These are phyloP conservation scores for Talaromyces trachyspermus DNA, from an alignment of 495 filamentous ascomycete genomes.

Conservation along the genomic window DNA sequence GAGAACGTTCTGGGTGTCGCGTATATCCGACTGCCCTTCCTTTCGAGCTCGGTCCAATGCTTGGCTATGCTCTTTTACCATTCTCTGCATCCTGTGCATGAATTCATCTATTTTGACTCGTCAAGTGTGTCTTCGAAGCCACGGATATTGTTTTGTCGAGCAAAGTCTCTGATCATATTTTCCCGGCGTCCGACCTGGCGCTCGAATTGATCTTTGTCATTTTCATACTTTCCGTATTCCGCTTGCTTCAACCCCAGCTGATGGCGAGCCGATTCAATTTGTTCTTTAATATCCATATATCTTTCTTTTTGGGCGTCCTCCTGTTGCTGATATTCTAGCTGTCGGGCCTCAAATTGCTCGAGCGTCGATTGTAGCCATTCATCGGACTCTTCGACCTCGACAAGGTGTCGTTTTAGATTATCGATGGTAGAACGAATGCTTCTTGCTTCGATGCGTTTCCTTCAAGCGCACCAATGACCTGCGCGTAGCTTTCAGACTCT, in stretches of 20 bases:
- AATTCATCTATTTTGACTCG: constrained; percentile 68
- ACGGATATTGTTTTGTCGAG: constrained; percentile 70
- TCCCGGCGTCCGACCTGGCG: constrained; percentile 62
- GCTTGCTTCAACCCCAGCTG: constrained; percentile 63
- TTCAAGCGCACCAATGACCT: constrained; percentile 62
- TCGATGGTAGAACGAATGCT: constrained; percentile 57
- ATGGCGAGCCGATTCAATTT: constrained; percentile 51
- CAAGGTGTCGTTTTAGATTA: constrained; percentile 60
- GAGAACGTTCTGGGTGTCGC: constrained; percentile 56
- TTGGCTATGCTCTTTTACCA: constrained; percentile 68
- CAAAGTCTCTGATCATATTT: constrained; percentile 67
- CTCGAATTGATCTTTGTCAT: constrained; percentile 80
- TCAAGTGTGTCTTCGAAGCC: constrained; percentile 75
- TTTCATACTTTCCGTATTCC: constrained; percentile 77
- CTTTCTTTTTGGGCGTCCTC: constrained; percentile 50
- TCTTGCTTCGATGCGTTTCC: constrained; percentile 60
- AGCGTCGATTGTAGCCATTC: constrained; percentile 67
- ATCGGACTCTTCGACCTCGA: constrained; percentile 71
- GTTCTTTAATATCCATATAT: constrained; percentile 56
- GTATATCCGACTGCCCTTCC: constrained; percentile 62
- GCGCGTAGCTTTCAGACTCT: constrained; percentile 52
- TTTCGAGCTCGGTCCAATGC: constrained; percentile 65
- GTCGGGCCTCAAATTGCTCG: constrained; percentile 72
- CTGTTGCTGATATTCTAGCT: constrained; percentile 55
- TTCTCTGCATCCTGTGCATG: constrained; percentile 65